Conservation (phyloP, 805 yeast genomes). For the Metschnikowia amazonensis region DNA sequence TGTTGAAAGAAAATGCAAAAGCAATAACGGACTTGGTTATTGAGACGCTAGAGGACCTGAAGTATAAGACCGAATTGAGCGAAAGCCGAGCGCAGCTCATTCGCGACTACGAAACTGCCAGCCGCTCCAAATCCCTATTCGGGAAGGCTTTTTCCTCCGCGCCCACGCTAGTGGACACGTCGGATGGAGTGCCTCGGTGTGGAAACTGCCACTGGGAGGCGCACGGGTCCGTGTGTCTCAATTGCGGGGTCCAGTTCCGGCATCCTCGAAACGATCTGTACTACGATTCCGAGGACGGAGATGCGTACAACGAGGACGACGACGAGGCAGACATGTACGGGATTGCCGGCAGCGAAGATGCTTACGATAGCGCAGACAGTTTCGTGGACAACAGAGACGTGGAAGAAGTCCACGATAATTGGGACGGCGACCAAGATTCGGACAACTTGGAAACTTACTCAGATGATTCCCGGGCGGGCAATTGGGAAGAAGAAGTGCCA, state of each 20-base stretch:
- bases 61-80: slow-evolving; percentile 22
- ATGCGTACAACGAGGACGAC: slow-evolving; percentile 31
- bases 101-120: slow-evolving; percentile 40
- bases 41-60: slow-evolving; percentile 26
- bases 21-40: slow-evolving; percentile 37
- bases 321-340: slow-evolving; percentile 24
- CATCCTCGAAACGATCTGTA: slow-evolving; percentile 29
- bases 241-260: slow-evolving; percentile 58
- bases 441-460: neutral
- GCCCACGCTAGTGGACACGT: slow-evolving; percentile 52
- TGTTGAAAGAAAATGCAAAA: slow-evolving; percentile 45
- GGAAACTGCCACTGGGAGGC: slow-evolving; percentile 80
- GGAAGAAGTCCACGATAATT: neutral
- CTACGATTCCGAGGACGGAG: slow-evolving; percentile 38
- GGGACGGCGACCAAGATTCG: neutral
- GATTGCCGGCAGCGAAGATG: slow-evolving; percentile 11
- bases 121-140: slow-evolving; percentile 37
- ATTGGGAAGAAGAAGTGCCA: no score
- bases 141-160: slow-evolving; percentile 49
- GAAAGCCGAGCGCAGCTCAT: slow-evolving; percentile 26
- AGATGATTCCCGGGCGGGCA: neutral
- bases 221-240: slow-evolving; percentile 60
- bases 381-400: slow-evolving; percentile 16
- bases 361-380: slow-evolving; percentile 20
- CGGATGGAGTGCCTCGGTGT: slow-evolving; percentile 73